These are phyloP conservation scores for Didymella keratinophila DNA, from an alignment of 2,329 filamentous ascomycete genomes.

Conservation along the genomic window DNA sequence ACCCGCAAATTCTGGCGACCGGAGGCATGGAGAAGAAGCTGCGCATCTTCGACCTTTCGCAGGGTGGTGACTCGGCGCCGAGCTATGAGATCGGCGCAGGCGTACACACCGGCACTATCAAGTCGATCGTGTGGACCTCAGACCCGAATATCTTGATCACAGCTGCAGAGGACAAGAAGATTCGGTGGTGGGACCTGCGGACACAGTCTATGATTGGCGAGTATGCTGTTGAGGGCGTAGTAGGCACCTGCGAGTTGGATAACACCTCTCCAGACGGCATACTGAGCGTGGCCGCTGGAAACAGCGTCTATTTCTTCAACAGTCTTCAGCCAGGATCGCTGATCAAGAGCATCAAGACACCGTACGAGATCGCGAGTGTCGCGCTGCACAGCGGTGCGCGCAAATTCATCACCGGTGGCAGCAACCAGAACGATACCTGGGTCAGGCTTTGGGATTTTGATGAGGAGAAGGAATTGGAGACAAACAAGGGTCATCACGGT, in stretches of 20 bases:
- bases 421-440: slow-evolving; percentile 82
- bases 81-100: slow-evolving; percentile 89
- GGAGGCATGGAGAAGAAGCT: slow-evolving; percentile 97
- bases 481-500: slow-evolving; percentile 95
- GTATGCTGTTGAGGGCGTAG: slow-evolving; percentile 80
- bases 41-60: slow-evolving; percentile 86
- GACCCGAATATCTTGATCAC: slow-evolving; percentile 90
- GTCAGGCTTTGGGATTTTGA: slow-evolving; percentile 94
- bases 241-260: slow-evolving; percentile 87
- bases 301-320: slow-evolving; percentile 91
- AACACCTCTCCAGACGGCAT: slow-evolving; percentile 73
- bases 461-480: slow-evolving; percentile 81
- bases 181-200: slow-evolving; percentile 94
- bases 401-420: slow-evolving; percentile 88
- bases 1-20: slow-evolving; percentile 83
- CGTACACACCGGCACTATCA: slow-evolving; percentile 86
- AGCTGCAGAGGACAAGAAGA: slow-evolving; percentile 85
- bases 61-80: slow-evolving; percentile 59
- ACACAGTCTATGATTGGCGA: slow-evolving; percentile 77
- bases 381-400: slow-evolving; percentile 82
- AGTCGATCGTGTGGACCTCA: slow-evolving; percentile 92
- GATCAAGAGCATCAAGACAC: slow-evolving; percentile 80
- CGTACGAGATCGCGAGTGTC: slow-evolving; percentile 89
- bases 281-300: slow-evolving; percentile 90
- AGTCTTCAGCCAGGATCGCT: slow-evolving; percentile 71